A percentile compares a stretch with the other conserved stretches of the same genome.
phyloP scores from a whole-genome alignment of 257 asterid genomes.

The Salvia hispanica region DNA sequence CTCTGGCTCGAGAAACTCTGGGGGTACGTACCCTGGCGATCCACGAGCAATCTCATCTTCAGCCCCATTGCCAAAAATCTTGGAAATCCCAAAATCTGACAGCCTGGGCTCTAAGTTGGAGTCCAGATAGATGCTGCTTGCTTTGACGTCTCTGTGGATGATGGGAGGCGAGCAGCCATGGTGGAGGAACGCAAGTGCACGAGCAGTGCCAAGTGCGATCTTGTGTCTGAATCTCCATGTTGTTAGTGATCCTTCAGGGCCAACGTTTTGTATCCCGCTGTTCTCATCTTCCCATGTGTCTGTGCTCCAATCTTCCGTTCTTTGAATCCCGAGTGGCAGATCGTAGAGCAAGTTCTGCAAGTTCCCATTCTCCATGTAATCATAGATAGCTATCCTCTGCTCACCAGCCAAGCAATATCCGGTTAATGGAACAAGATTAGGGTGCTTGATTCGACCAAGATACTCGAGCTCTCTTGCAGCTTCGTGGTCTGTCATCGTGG shows the following conservation, averaged over 20 bases:
- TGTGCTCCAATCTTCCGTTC: constrained; percentile 72
- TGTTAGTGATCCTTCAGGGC: constrained; percentile 60
- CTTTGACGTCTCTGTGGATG: constrained; percentile 76
- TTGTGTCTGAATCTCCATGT: constrained; percentile 77
- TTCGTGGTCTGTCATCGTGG: constrained; percentile 76
- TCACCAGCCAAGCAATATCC: constrained; percentile 93
- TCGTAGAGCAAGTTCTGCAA: constrained; percentile 76
- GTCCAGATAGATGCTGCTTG: constrained; percentile 83
- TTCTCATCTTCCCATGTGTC: constrained; percentile 77
- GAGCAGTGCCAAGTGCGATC: constrained; percentile 77
- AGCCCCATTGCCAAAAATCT: constrained; percentile 59
- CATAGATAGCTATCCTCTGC: constrained; percentile 80
- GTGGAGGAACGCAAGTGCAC: constrained; percentile 87
- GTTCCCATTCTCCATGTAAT: constrained; percentile 88
- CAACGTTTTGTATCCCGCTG: constrained; percentile 56
- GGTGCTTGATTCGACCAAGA: constrained; percentile 81
- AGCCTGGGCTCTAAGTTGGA: constrained; percentile 69
- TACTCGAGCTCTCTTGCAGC: constrained; percentile 81
- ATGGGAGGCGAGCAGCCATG: constrained; percentile 90
- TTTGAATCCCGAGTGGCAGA: constrained; percentile 69
- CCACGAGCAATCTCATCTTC: constrained; percentile 72
- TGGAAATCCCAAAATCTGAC: constrained; percentile 77
- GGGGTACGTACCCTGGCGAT: constrained; percentile 67
- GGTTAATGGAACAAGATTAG: constrained; percentile 76
- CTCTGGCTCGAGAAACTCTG: constrained; percentile 65